Conservation (phyloP, 345 rosid species). For the Euphorbia lathyris region DNA sequence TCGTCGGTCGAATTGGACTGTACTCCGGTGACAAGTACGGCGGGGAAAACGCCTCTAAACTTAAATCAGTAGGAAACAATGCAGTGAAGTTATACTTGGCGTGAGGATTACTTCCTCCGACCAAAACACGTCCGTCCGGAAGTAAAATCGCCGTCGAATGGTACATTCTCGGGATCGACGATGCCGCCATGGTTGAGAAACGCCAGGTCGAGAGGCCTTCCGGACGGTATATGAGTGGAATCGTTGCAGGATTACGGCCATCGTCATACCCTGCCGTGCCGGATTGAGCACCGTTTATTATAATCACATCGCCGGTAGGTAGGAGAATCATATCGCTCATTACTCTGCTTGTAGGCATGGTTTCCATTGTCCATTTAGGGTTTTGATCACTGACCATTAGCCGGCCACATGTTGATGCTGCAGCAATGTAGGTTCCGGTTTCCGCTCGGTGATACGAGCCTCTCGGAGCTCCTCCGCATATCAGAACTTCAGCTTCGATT, state of each 20-base stretch:
- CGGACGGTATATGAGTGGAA: conserved; percentile 58
- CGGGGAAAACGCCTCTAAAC: conserved; percentile 70
- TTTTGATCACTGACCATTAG: conserved; percentile 38
- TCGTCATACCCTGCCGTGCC: conserved; percentile 84
- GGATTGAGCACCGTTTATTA: conserved; percentile 56
- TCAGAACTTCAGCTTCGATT: conserved; percentile 53
- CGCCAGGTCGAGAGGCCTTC: conserved; percentile 14
- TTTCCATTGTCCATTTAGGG: conserved; percentile 70
- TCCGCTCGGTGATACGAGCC: conserved; percentile 33
- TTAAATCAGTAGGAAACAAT: conserved; percentile 68
- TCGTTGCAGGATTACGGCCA: conserved; percentile 40
- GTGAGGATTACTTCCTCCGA: conserved; percentile 85
- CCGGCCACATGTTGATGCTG: conserved; percentile 65
- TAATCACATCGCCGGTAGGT: conserved; percentile 61
- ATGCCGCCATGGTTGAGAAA: conserved; percentile 47
- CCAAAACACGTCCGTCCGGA: conserved; percentile 63
- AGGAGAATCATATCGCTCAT: conserved; percentile 88
- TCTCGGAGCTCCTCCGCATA: conserved; percentile 78
- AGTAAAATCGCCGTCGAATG: conserved; percentile 69
- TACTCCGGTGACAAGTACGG: conserved; percentile 49
- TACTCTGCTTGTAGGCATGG: conserved; percentile 69
- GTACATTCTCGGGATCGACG: conserved; percentile 62
- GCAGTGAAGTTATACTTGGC: conserved; percentile 58
- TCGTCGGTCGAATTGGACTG: conserved; percentile 37
- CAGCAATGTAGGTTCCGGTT: conserved; percentile 31